Percentiles rank a stretch among this genome's conserved stretches.
These are phyloP conservation scores for Neonectria coccinea DNA, from an alignment of 2,329 filamentous ascomycete genomes.

Conservation along the genomic window DNA sequence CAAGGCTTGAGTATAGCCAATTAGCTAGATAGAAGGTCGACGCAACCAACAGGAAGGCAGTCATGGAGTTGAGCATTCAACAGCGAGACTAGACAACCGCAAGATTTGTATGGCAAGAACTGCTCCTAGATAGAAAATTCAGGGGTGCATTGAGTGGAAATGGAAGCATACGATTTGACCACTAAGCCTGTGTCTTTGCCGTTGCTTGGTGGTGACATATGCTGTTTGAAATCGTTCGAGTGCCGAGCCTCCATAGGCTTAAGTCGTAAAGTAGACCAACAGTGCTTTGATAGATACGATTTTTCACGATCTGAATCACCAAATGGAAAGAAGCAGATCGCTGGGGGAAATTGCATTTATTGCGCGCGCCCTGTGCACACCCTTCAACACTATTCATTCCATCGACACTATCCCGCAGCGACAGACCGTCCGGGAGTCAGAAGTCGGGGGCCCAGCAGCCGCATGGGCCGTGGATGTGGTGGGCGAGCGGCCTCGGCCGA, in stretches of 20 bases:
- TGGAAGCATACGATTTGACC: neutral
- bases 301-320: neutral
- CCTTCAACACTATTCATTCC: constrained; percentile 49
- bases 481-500: constrained; percentile 20
- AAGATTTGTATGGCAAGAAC: constrained; percentile 13
- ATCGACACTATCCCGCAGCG: constrained; percentile 41
- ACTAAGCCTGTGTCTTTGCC: neutral
- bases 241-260: neutral
- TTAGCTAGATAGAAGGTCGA: constrained; percentile 17
- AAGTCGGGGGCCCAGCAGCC: constrained; percentile 35
- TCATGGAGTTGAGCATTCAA: constrained; percentile 33
- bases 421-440: constrained; percentile 36
- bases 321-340: constrained; percentile 5
- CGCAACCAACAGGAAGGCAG: constrained; percentile 21
- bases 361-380: constrained; percentile 44
- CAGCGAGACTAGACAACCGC: constrained; percentile 27
- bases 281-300: neutral
- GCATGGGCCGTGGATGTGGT: constrained; percentile 20
- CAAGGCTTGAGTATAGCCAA: constrained; percentile 43
- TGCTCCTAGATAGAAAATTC: neutral
- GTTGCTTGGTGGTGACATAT: neutral
- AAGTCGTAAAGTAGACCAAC: neutral
- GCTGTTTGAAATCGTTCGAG: neutral
- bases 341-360: constrained; percentile 45
- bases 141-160: constrained; percentile 3